Evolutionary conservation across 768 basidiomycete genomes (phyloP).

Genomic region (Calocera viscosa): DNA sequence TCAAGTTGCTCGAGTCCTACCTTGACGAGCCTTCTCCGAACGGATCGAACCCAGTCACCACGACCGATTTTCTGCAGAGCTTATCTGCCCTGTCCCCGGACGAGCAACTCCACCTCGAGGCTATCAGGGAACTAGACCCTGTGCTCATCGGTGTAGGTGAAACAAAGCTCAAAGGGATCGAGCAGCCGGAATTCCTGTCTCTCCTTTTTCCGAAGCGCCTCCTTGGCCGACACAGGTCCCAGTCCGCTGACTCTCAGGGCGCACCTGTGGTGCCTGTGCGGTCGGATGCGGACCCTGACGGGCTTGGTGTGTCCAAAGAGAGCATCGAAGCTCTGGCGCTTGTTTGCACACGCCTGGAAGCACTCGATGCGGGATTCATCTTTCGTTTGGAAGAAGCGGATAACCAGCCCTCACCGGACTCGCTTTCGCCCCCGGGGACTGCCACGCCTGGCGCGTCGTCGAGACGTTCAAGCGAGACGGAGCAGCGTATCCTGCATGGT

Average conservation of each 20-base stretch:
- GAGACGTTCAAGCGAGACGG: not conserved
- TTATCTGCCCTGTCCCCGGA: no score
- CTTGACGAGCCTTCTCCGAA: slow-evolving; percentile 12
- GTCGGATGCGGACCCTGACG: slow-evolving; percentile 19
- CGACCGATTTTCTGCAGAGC: no score
- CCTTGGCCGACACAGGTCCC: slow-evolving; percentile 37
- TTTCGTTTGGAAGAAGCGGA: slow-evolving; percentile 30
- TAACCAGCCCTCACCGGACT: no score
- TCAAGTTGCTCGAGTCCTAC: slow-evolving; percentile 45
- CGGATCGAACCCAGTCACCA: slow-evolving; percentile 9
- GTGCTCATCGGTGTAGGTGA: slow-evolving; percentile 70
- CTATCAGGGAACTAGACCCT: slow-evolving; percentile 59
- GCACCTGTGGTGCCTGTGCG: not conserved
- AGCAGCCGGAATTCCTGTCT: slow-evolving; percentile 79
- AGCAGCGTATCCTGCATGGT: not conserved
- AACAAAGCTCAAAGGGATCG: slow-evolving; percentile 85
- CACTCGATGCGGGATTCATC: slow-evolving; percentile 49
- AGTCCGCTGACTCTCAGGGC: slow-evolving; percentile 10
- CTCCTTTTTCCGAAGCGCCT: slow-evolving; percentile 67
- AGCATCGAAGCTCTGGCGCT: slow-evolving; percentile 58
- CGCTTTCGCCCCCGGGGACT: no score
- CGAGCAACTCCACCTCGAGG: slow-evolving; percentile 42
- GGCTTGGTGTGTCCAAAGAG: slow-evolving; percentile 22
- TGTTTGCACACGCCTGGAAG: slow-evolving; percentile 68
- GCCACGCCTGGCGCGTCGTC: not conserved